phyloP scores from a whole-genome alignment of 1,139 yeast genomes.

The Debaryomycetaceae sp. region DNA sequence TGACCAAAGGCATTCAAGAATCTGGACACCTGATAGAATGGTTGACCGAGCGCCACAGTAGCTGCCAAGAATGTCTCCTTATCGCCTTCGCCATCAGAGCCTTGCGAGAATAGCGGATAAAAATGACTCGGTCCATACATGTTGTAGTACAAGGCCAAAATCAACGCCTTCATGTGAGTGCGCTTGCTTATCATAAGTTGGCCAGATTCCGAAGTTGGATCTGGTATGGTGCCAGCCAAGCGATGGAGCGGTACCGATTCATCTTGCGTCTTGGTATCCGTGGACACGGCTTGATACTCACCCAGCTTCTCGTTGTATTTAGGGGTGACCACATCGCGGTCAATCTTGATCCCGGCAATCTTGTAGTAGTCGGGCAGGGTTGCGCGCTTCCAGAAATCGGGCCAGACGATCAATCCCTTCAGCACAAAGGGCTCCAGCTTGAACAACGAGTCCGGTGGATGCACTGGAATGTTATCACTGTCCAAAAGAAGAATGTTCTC shows the following conservation, averaged over 20 bases:
- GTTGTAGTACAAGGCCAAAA: slow-evolving; percentile 73
- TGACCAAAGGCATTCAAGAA: slow-evolving; percentile 54
- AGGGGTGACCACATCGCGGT: slow-evolving; percentile 24
- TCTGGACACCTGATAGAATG: slow-evolving; percentile 65
- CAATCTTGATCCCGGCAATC: slow-evolving; percentile 31
- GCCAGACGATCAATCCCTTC: slow-evolving; percentile 42
- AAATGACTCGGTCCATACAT: slow-evolving; percentile 73
- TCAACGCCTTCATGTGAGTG: slow-evolving; percentile 58
- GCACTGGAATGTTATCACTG: slow-evolving; percentile 69
- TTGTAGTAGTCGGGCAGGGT: slow-evolving; percentile 39
- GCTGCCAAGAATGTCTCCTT: slow-evolving; percentile 87
- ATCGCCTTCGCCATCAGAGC: slow-evolving; percentile 87
- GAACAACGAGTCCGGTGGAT: slow-evolving; percentile 45
- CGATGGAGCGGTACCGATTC: slow-evolving; percentile 58
- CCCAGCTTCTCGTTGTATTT: slow-evolving; percentile 29
- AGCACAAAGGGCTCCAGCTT: slow-evolving; percentile 24
- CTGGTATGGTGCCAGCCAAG: slow-evolving; percentile 69
- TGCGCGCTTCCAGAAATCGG: slow-evolving; percentile 45
- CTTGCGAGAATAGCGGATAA: slow-evolving; percentile 83
- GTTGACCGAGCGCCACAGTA: slow-evolving; percentile 55
- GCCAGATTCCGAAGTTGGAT: slow-evolving; percentile 79
- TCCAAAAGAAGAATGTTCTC: slow-evolving; percentile 73
- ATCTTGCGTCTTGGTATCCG: slow-evolving; percentile 5
- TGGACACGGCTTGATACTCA: slow-evolving; percentile 12
- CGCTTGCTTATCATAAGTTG: slow-evolving; percentile 68